Evolutionary conservation across 805 yeast species (phyloP), one percentile per base, ranked within the genome.

Genomic region (Candida taoyuanica): DNA sequence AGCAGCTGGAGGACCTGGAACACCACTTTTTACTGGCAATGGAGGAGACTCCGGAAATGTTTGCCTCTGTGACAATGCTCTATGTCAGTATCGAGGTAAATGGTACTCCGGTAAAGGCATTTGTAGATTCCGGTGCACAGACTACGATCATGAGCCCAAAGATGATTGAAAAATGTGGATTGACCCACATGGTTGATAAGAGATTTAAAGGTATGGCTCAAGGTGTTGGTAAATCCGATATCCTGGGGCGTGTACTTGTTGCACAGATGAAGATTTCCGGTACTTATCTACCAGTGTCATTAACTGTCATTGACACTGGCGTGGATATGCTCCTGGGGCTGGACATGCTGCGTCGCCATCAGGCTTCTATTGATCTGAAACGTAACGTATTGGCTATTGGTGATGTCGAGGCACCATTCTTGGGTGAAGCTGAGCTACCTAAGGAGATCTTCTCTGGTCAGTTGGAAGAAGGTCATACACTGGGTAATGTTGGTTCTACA

Each of bases 111-210:
- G 82, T 88, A 3, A 85, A 85, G 57, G 98, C 98, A 0, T 87
- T 93, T 65, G 95, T 93, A 5, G 99, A 93, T 58, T 78, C 97
- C 0, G 98, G 99, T 3, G 98, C 99, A 0, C 96, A 88, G 59
- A 68, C 77, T 20, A 88, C 98, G 0, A 81, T 93, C 29, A 76
- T 93, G 54, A 78, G 88, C 23, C 84, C 94, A 2, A 65, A 68
- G 29, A 67, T 89, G 46, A 96, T 95, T 0, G 84, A 82, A 44
- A 64, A 68, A 33, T 76, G 89, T 42, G 84, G 84, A 2, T 63
- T 93, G 18, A 63, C 77, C 18, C 76, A 82, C 47, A 64, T 88
- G 39, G 77, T 93, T 5, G 99, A 93, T 58, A 77, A 64, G 43
- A 68, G 96, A 43, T 87, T 80, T 57, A 68, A 68, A 31, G 96